A percentile compares a stretch with the other conserved stretches of the same genome.
These are phyloP conservation scores for Rhizophagus clarus DNA, from an alignment of 192 early-diverging fungal genomes.

Conservation along the genomic window DNA sequence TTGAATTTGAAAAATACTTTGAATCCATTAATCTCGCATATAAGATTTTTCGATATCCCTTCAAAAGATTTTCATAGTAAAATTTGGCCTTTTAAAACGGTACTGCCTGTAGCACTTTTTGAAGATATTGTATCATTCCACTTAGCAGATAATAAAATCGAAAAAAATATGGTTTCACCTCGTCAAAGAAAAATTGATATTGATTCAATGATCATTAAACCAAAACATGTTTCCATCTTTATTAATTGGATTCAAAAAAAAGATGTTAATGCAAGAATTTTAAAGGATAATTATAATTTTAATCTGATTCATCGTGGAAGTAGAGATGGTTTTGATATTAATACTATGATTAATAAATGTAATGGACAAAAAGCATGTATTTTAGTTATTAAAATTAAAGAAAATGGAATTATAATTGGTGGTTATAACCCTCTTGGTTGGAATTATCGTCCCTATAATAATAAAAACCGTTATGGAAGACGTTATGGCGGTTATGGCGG, in stretches of 20 bases:
- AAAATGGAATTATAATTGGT: neutral
- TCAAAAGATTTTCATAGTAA: slow-evolving; percentile 6
- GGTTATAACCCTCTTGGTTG: neutral
- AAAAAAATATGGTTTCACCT: neutral
- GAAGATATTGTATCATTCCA: neutral
- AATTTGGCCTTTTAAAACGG: neutral
- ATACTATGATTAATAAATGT: neutral
- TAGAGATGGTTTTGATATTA: neutral
- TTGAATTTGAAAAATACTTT: neutral
- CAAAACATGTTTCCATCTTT: neutral
- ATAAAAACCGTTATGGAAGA: too few species aligned
- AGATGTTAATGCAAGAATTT: neutral
- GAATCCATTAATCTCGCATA: neutral
- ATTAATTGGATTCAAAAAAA: neutral
- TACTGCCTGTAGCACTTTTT: neutral
- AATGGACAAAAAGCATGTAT: neutral
- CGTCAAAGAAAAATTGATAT: neutral
- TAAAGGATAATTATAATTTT: neutral
- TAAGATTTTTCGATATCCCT: slow-evolving; percentile 14
- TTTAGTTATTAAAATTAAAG: neutral
- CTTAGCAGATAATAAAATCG: neutral
- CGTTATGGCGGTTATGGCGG: too few species aligned
- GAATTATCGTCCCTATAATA: neutral
- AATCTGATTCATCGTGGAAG: slow-evolving; percentile 7
- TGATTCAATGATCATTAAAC: neutral